These are phyloP conservation scores for Adansonia madagascariensis DNA, from an alignment of 441 rosid genomes.

Conservation along the genomic window DNA sequence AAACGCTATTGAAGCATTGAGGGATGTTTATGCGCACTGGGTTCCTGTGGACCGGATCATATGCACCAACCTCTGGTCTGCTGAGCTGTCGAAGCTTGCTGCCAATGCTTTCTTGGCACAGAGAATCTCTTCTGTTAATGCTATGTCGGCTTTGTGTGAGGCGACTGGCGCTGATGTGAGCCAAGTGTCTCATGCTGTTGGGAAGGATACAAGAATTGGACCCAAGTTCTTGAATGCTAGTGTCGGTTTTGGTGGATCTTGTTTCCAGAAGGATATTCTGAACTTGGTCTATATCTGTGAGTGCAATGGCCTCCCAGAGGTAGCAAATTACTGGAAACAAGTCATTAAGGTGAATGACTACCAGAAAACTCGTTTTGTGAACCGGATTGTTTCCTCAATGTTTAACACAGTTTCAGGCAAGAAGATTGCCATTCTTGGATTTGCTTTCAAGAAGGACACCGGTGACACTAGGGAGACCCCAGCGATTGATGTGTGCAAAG, in stretches of 20 bases:
- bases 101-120: slow-evolving; percentile 73
- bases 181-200: slow-evolving; percentile 59
- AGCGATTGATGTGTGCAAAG: slow-evolving; percentile 69
- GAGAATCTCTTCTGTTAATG: slow-evolving; percentile 69
- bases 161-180: slow-evolving; percentile 67
- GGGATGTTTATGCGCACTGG: slow-evolving; percentile 71
- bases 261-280: slow-evolving; percentile 67
- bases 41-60: slow-evolving; percentile 56
- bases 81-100: slow-evolving; percentile 70
- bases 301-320: slow-evolving; percentile 67
- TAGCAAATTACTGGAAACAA: slow-evolving; percentile 72
- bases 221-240: slow-evolving; percentile 65
- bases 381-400: slow-evolving; percentile 62
- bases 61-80: slow-evolving; percentile 72
- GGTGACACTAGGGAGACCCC: slow-evolving; percentile 76
- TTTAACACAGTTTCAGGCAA: slow-evolving; percentile 60
- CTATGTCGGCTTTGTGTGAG: slow-evolving; percentile 71
- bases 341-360: slow-evolving; percentile 70
- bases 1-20: slow-evolving; percentile 53
- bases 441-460: slow-evolving; percentile 71
- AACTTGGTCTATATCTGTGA: slow-evolving; percentile 66
- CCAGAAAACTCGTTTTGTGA: slow-evolving; percentile 63
- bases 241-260: slow-evolving; percentile 71
- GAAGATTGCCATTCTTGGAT: slow-evolving; percentile 62
- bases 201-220: slow-evolving; percentile 63